Base-by-base conservation (phyloP, 2,329 filamentous ascomycete species). In the Ophiocordyceps camponoti-saundersi region DNA sequence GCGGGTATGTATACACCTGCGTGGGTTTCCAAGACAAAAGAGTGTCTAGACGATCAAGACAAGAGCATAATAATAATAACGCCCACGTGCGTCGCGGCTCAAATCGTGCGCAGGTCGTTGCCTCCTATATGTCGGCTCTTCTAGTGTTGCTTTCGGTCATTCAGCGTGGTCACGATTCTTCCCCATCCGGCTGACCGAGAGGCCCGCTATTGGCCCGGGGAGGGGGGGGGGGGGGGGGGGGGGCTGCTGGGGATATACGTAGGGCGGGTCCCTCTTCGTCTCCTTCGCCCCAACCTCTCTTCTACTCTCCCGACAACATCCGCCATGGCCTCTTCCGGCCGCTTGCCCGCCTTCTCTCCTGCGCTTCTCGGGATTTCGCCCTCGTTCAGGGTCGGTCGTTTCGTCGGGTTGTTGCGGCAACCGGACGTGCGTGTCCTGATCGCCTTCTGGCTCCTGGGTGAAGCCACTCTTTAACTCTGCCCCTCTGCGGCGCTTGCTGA, bases 361-460 rank as follows among this genome's bases (percentile, higher is more conserved):
- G 23, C 77, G 75, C 65, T 80, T 57, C 76, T 77, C 10, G 75
- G 76, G 15, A 64, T 72, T 26, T 70, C 73, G 3, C 67, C 71
- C 0, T 74, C 85, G 4, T 85, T 84, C 44, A 89, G 85, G 82
- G 73, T 78, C 49, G 77, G 80, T 23, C 78, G 85, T 34, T 57
- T 92, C 23, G 68, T 65, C 45, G 67, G 72, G 20, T 56, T 83
- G 43, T 78, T 92, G 48, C 72, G 72, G 29, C 80, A 80, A 48
- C 75, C 79, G 44, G 80, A 93, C 57, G 72, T 74, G 1, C 71
- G 80, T 45, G 85, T 95, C 16, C 72, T 86, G 48, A 59, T 80
- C 45, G 85, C 90, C 26, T 96, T 96, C 59, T 96, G 89, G 89
- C 71, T 95, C 2, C 93, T 96, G 59, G 90, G 90, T 95, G 69